Conservation (phyloP, 208 protist genomes). For the Tritrichomonas musculus region DNA sequence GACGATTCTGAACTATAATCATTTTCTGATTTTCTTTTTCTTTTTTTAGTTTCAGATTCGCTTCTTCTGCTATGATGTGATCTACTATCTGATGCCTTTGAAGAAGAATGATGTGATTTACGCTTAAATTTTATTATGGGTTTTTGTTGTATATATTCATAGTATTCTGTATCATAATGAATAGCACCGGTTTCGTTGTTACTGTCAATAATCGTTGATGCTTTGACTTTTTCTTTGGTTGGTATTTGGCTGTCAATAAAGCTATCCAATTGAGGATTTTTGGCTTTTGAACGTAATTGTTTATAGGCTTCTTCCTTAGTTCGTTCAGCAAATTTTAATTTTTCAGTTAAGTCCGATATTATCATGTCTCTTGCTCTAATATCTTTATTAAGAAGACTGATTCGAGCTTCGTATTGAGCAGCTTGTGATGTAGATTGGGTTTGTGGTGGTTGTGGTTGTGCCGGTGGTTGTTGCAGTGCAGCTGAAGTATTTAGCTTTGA, state of each 20-base stretch:
- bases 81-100: neutral
- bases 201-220: too few relatives aligned
- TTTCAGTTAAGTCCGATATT: neutral
- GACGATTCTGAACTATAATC: neutral
- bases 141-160: neutral
- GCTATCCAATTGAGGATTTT: neutral
- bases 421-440: neutral
- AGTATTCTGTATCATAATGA: constrained; percentile 5
- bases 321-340: neutral
- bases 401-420: constrained; percentile 10
- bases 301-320: neutral
- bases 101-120: neutral
- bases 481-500: neutral
- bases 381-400: constrained; percentile 2
- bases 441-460: neutral
- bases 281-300: neutral
- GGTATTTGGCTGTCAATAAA: neutral
- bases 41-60: neutral
- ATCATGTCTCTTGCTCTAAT: constrained; percentile 3
- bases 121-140: neutral
- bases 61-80: neutral
- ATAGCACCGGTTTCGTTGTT: neutral
- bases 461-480: neutral
- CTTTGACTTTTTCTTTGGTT: neutral
- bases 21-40: neutral